phyloP scores from a whole-genome alignment of 768 basidiomycete species.

The Termitomyces sp. region DNA sequence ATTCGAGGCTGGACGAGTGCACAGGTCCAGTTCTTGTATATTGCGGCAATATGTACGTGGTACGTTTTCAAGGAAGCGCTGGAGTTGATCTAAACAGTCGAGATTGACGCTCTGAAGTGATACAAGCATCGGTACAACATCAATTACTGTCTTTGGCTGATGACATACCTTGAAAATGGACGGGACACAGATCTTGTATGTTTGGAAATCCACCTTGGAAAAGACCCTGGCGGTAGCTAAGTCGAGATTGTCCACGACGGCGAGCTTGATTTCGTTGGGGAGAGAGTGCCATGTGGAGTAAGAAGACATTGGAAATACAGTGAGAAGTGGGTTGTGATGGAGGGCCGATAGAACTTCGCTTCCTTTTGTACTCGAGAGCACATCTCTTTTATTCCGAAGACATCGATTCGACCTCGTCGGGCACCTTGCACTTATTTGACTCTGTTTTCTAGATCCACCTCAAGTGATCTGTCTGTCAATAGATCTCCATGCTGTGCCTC shows the following conservation, averaged over 20 bases:
- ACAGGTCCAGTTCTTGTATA: slow-evolving; percentile 51
- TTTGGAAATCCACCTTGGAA: slow-evolving; percentile 40
- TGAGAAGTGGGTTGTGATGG: too few relatives aligned
- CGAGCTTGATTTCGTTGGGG: slow-evolving; percentile 62
- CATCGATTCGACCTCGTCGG: slow-evolving; percentile 33
- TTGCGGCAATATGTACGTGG: slow-evolving; percentile 46
- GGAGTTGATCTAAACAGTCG: slow-evolving; percentile 37
- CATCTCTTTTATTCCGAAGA: slow-evolving; percentile 21
- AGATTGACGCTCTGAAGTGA: slow-evolving; percentile 43
- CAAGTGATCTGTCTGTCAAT: slow-evolving; percentile 14
- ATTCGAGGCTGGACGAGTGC: slow-evolving; percentile 20
- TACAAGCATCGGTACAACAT: slow-evolving; percentile 11
- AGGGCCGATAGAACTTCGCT: neutral
- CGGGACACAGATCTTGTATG: slow-evolving; percentile 53
- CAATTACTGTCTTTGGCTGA: neutral
- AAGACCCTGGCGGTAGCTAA: slow-evolving; percentile 38
- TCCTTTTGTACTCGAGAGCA: slow-evolving; percentile 7
- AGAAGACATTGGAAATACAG: slow-evolving; percentile 12
- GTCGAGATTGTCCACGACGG: slow-evolving; percentile 46
- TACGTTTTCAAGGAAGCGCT: slow-evolving; percentile 49
- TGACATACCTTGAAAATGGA: slow-evolving; percentile 50
- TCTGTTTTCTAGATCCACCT: slow-evolving; percentile 10
- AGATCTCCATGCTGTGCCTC: slow-evolving; percentile 8
- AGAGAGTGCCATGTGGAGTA: slow-evolving; percentile 46
- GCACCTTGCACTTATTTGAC: slow-evolving; percentile 12